Base-by-base conservation (phyloP, 139 green algal genomes). In the Tetratostichococcus sp. region DNA sequence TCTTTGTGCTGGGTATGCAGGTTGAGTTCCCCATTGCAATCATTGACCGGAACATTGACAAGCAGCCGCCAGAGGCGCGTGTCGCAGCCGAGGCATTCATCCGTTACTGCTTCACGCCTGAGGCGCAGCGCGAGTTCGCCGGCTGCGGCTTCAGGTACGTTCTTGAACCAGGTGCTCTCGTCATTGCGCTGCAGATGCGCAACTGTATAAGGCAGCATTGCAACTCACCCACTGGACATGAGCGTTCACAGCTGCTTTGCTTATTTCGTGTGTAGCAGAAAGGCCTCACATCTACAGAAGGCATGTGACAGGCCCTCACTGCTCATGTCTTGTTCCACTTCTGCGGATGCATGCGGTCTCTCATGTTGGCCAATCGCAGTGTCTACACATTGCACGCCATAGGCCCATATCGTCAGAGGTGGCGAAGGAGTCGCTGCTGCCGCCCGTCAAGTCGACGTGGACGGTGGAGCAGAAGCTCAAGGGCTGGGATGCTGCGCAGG, bases 101-200 rank as follows among this genome's bases (percentile, higher is more conserved):
- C 31, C 50, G 87, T 16, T 95, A 89, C 80, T 79, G 93, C 5
- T 95, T 92, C 75, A 91, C 84, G 0, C 33, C 81, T 21, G 72
- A 82, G n/a, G 88, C 90, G 1, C 89, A 94, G 81, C 71, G 67
- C n/a, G 87, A 94, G 78, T 94, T 94, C 83, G 85, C 81, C 17
- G 80, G 75, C 65, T 84, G 89, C n/a, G 90, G 90, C 71, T 94
- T 94, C 75, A 77, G 90, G 32, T 82, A 76, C 35, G 84, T 81
- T 74, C 76, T 26, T 8, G 14, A 2, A 26, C 50, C 84, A 82
- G 75, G 75, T 50, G 39, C n/a, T n/a, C n/a, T n/a, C n/a, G n/a
- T n/a, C n/a, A n/a, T n/a, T n/a, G 22, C n/a, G 30, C n/a, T n/a
- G n/a, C n/a, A n/a, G n/a, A n/a, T n/a, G n/a, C n/a, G n/a, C n/a